Evolutionary conservation across 805 yeast species (phyloP).

Genomic region (Starmera pachycereana): DNA sequence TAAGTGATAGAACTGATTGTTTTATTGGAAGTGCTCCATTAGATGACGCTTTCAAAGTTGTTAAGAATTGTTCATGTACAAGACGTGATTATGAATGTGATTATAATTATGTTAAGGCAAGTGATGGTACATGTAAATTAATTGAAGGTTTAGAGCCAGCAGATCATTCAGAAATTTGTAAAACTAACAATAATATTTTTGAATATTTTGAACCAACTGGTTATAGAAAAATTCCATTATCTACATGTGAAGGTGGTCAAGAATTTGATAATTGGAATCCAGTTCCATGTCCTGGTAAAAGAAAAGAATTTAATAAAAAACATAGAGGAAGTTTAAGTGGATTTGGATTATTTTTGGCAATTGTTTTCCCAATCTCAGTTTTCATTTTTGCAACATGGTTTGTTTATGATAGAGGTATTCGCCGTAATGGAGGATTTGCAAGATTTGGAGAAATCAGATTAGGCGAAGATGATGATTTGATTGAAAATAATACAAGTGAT

Average conservation of each 20-base stretch:
- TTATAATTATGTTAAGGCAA: constrained; percentile 59
- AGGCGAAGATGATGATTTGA: constrained; percentile 69
- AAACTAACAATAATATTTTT: constrained; percentile 34
- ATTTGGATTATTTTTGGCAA: constrained; percentile 38
- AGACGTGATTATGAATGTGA: constrained; percentile 93
- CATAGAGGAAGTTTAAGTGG: constrained; percentile 44
- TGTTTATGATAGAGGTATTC: constrained; percentile 68
- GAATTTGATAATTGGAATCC: constrained; percentile 55
- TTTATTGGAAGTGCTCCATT: constrained; percentile 51
- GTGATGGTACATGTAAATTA: constrained; percentile 79
- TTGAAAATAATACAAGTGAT: constrained; percentile 43
- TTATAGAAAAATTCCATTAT: constrained; percentile 74
- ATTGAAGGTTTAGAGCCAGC: constrained; percentile 60
- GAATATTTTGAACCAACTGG: constrained; percentile 88
- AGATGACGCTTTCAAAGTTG: constrained; percentile 40
- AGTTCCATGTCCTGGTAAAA: constrained; percentile 84
- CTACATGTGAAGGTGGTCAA: constrained; percentile 80
- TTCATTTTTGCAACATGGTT: constrained; percentile 34
- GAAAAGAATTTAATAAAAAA: constrained; percentile 43
- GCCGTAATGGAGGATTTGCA: constrained; percentile 49
- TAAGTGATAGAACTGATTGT: constrained; percentile 46
- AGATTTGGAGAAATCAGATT: constrained; percentile 85
- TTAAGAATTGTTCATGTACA: constrained; percentile 71
- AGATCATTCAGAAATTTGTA: constrained; percentile 56
- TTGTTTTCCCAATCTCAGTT: constrained; percentile 42